phyloP scores from a whole-genome alignment of 352 stramenopile genomes.

The Globisporangium echinulatum region DNA sequence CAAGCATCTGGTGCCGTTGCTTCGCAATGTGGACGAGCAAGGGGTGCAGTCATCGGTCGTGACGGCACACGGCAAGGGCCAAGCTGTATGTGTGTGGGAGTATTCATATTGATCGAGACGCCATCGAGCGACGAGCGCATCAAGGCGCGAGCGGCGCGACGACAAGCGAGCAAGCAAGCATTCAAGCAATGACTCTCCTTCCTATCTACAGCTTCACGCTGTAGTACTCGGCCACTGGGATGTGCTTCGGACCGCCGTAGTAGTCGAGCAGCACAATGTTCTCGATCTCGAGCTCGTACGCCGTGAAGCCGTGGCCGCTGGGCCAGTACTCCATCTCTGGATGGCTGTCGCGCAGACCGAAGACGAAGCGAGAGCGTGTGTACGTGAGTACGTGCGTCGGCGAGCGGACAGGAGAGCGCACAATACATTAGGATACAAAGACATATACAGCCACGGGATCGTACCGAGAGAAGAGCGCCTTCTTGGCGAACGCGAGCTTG shows the following conservation, averaged over 20 bases:
- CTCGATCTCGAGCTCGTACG: constrained; percentile 49
- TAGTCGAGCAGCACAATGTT: constrained; percentile 64
- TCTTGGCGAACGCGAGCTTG: constrained; percentile 35
- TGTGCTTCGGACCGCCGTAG: constrained; percentile 65
- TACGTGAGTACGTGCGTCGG: neutral
- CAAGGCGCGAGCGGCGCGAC: no score
- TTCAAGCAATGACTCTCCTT: neutral
- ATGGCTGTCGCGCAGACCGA: constrained; percentile 20
- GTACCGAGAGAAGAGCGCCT: constrained; percentile 68
- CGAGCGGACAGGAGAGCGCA: neutral
- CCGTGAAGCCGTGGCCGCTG: constrained; percentile 41
- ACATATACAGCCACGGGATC: no score
- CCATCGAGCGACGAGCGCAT: no score
- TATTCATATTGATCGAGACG: no score
- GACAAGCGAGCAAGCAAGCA: no score
- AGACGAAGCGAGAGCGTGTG: neutral
- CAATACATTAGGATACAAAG: neutral
- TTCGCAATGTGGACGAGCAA: no score
- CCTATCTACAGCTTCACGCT: constrained; percentile 23
- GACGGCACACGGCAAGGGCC: no score
- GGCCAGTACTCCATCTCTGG: constrained; percentile 67
- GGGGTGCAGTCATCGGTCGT: no score
- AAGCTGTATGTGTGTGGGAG: no score
- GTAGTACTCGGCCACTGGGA: constrained; percentile 63
- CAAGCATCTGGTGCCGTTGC: no score